A percentile compares a stretch with the other conserved stretches of the same genome.
phyloP scores from a whole-genome alignment of 129 eudicot genomes.

The Logfia minima region DNA sequence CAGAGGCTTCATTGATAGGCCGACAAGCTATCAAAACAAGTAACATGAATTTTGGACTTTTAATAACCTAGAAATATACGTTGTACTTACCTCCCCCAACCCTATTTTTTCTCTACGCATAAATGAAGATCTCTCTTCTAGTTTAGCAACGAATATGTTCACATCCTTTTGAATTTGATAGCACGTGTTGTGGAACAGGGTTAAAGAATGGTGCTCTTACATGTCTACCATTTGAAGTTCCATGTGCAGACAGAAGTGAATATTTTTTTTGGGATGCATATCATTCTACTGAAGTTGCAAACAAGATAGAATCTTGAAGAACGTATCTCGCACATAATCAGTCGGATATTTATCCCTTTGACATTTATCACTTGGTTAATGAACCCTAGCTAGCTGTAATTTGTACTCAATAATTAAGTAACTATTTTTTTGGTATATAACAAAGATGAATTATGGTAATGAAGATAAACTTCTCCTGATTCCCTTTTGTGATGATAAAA shows the following conservation, averaged over 20 bases:
- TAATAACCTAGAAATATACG: no score
- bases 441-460: not conserved
- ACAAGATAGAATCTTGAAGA: conserved; percentile 33
- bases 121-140: no score
- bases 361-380: conserved; percentile 30
- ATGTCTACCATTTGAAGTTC: conserved; percentile 43
- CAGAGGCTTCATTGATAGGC: no score
- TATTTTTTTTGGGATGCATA: conserved; percentile 50
- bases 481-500: not conserved
- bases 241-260: conserved; percentile 33
- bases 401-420: not conserved
- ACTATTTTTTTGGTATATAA: not conserved
- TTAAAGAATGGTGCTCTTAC: conserved; percentile 34
- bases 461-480: not conserved
- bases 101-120: no score
- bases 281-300: conserved; percentile 42
- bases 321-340: conserved; percentile 19
- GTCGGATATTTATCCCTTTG: conserved; percentile 32
- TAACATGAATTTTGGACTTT: no score
- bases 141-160: no score
- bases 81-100: no score
- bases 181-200: conserved; percentile 43
- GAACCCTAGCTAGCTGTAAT: conserved; percentile 19
- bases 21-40: no score
- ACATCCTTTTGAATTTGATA: not conserved